phyloP scores from a whole-genome alignment of 2,329 filamentous ascomycete genomes.

The Fusarium marasasianum region DNA sequence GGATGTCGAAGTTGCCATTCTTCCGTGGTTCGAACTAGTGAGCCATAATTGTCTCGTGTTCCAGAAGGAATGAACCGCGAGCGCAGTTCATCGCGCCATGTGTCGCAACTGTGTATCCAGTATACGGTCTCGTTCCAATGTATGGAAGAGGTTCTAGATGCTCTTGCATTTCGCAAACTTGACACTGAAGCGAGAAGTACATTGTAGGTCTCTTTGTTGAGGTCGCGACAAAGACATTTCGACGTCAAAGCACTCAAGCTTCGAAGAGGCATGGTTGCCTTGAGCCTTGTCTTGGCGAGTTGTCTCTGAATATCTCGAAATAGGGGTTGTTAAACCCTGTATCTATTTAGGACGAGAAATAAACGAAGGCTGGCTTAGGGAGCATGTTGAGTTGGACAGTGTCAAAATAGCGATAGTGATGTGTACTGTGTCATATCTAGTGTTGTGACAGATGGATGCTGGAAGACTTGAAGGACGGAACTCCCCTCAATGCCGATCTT shows the following conservation, averaged over 20 bases:
- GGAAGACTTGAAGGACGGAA: not conserved
- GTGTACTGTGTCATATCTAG: not conserved
- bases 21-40: not conserved
- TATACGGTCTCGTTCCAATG: rapidly evolving
- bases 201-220: rapidly evolving
- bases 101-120: rapidly evolving
- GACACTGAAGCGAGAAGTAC: not conserved
- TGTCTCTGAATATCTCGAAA: too few species aligned
- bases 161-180: not conserved
- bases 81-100: not conserved
- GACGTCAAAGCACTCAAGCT: rapidly evolving
- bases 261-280: not conserved
- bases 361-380: not conserved
- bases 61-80: not conserved
- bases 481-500: not conserved
- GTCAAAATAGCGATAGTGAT: not conserved
- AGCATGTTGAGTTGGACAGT: not conserved
- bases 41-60: not conserved
- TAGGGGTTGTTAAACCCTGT: too few species aligned
- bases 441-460: not conserved
- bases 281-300: not conserved
- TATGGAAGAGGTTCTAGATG: too few species aligned
- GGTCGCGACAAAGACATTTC: not conserved
- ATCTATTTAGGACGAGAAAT: too few species aligned
- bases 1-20: not conserved